Percentiles rank a stretch among this genome's conserved stretches.
These are phyloP conservation scores for Globisporangium apiculatum DNA, from an alignment of 352 stramenopile species.

Conservation along the genomic window DNA sequence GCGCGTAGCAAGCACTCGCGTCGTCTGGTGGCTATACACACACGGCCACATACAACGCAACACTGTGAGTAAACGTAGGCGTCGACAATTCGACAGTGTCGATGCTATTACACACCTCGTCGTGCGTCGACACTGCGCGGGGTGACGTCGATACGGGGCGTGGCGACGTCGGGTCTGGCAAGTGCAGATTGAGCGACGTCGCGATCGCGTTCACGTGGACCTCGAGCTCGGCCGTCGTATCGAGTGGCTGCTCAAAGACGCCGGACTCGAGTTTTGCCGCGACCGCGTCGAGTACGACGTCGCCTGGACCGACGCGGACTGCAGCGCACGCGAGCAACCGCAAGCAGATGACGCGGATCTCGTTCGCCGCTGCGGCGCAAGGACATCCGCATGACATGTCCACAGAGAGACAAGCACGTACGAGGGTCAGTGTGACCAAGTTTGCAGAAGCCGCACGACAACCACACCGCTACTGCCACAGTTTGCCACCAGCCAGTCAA, in stretches of 20 bases:
- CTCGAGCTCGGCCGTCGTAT: slow-evolving; percentile 45
- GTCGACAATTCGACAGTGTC: neutral
- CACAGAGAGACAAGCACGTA: neutral
- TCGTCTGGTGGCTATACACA: slow-evolving; percentile 4
- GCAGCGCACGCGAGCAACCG: slow-evolving; percentile 44
- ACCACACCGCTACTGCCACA: too few relatives aligned
- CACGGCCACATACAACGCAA: too few relatives aligned
- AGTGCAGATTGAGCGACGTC: slow-evolving; percentile 14
- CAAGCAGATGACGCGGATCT: slow-evolving; percentile 39
- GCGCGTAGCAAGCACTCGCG: slow-evolving; percentile 20
- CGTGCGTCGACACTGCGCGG: slow-evolving; percentile 2
- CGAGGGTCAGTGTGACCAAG: neutral
- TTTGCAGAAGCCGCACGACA: too few relatives aligned
- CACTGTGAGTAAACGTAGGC: too few relatives aligned
- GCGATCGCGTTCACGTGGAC: slow-evolving; percentile 34
- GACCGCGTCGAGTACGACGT: slow-evolving; percentile 28
- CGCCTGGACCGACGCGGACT: slow-evolving; percentile 27
- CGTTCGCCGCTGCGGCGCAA: slow-evolving; percentile 23
- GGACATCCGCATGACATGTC: neutral
- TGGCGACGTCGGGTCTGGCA: slow-evolving; percentile 6
- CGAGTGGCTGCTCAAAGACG: slow-evolving; percentile 27
- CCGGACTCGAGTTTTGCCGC: slow-evolving; percentile 22
- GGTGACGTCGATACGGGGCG: slow-evolving; percentile 9
- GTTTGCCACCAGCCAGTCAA: neutral
- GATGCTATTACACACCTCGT: slow-evolving; percentile 22